These are phyloP conservation scores for Paramecium bursaria DNA, from an alignment of 73 alveolate species.

Conservation along the genomic window DNA sequence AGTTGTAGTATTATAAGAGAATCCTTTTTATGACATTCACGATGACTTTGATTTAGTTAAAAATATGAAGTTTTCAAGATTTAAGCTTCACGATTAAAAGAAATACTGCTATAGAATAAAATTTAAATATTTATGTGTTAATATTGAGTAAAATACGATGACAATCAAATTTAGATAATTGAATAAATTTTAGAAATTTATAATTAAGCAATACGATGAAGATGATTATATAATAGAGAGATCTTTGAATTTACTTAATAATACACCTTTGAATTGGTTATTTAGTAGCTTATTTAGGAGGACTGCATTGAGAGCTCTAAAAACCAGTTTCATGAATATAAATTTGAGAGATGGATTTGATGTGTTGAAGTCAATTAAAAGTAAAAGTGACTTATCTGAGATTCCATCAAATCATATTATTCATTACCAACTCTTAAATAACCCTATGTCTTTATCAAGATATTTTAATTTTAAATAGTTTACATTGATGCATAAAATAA, in stretches of 20 bases:
- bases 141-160: background rate
- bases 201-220: background rate
- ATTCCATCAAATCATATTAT: constrained; percentile 25
- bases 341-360: constrained; percentile 36
- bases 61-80: background rate
- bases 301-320: background rate
- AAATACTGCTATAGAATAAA: background rate
- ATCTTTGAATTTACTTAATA: background rate
- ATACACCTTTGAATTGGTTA: constrained; percentile 13
- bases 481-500: constrained; percentile 4
- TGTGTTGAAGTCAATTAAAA: constrained; percentile 21
- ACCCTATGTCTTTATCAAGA: background rate
- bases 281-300: background rate
- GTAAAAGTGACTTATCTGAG: constrained; percentile 23
- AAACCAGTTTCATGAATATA: background rate
- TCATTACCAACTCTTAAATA: constrained; percentile 18
- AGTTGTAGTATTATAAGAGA: background rate
- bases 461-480: constrained; percentile 40
- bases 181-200: background rate
- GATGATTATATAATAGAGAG: constrained; percentile 1
- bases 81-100: background rate
- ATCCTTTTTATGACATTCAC: constrained; percentile 44
- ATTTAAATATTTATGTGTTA: background rate
- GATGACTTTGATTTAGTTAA: constrained; percentile 27
- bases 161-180: too few species aligned